A percentile compares a stretch with the other conserved stretches of the same genome.
These are phyloP conservation scores for Calonectria fujianensis DNA, from an alignment of 2,329 filamentous ascomycete species.

Conservation along the genomic window DNA sequence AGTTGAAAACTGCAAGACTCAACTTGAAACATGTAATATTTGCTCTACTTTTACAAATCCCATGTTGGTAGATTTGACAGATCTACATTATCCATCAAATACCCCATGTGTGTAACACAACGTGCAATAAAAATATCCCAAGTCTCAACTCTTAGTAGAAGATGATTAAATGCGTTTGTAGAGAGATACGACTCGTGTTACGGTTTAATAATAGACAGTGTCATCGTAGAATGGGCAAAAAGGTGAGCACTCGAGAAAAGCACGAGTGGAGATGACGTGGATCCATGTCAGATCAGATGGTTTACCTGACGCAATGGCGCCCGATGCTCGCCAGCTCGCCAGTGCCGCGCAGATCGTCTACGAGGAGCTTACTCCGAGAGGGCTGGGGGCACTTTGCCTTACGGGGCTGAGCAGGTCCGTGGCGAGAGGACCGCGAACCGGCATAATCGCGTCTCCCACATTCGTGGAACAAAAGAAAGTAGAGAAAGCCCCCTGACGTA, in stretches of 20 bases:
- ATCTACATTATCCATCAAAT: not conserved
- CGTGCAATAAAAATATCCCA: not conserved
- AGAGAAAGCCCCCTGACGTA: constrained; percentile 25
- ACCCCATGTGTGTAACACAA: not conserved
- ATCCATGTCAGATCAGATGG: not conserved
- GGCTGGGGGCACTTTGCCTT: constrained; percentile 9
- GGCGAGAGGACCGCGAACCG: constrained; percentile 1
- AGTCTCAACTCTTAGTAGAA: not conserved
- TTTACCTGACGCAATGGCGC: not conserved
- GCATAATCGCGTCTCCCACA: not conserved
- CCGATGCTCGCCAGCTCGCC: not conserved
- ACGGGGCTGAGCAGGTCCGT: constrained; percentile 13
- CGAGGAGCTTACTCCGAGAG: not conserved
- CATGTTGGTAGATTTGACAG: not conserved
- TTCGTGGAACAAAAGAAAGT: constrained; percentile 8
- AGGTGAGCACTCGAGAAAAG: not conserved
- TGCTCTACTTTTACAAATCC: not conserved
- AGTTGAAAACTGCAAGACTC: not conserved
- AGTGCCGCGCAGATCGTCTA: not conserved
- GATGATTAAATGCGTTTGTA: not conserved
- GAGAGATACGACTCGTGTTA: not conserved
- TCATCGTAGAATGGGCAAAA: not conserved
- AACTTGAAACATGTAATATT: not conserved
- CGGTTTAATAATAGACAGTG: not conserved
- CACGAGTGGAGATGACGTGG: constrained; percentile 1